Evolutionary conservation across 2,329 filamentous ascomycete species (phyloP).

Genomic region (Claviceps pazoutovae): DNA sequence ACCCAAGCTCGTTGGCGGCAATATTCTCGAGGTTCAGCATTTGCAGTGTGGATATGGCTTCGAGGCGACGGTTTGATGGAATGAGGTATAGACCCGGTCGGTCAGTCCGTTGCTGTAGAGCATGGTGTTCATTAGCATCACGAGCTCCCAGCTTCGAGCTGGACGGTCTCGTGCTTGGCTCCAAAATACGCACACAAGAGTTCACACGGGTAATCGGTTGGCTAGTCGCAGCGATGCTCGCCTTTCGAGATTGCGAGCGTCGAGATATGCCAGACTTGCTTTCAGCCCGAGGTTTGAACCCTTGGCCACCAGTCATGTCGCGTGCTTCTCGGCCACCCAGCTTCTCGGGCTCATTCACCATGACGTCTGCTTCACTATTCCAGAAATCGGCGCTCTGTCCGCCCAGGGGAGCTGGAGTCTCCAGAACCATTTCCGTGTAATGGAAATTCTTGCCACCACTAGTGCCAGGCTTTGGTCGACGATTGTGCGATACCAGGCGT

Average conservation of each 20-base stretch:
- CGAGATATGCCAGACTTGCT: constrained; percentile 34
- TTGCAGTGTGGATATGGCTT: constrained; percentile 58
- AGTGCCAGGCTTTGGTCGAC: constrained; percentile 52
- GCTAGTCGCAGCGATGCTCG: constrained; percentile 28
- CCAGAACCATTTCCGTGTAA: constrained; percentile 81
- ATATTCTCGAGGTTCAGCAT: constrained; percentile 90
- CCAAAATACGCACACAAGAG: constrained; percentile 27
- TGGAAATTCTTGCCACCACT: constrained; percentile 81
- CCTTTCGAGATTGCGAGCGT: constrained; percentile 44
- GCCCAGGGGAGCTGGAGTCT: constrained; percentile 31
- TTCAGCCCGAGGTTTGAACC: constrained; percentile 29
- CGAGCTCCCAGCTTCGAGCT: constrained; percentile 17
- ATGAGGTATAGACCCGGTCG: constrained; percentile 38
- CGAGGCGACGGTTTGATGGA: constrained; percentile 42
- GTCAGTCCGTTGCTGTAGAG: constrained; percentile 21
- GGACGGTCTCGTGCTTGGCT: constrained; percentile 16
- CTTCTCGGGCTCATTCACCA: constrained; percentile 31
- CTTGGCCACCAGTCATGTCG: constrained; percentile 24
- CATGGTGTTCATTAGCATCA: constrained; percentile 16
- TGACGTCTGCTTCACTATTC: constrained; percentile 63
- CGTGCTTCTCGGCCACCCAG: constrained; percentile 36
- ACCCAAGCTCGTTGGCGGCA: constrained; percentile 70
- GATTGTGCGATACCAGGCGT: constrained; percentile 82
- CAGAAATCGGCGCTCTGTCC: constrained; percentile 42
- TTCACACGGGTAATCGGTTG: constrained; percentile 34